Evolutionary conservation across 73 alveolate species (phyloP).

Genomic region (Paramecium biaurelia): DNA sequence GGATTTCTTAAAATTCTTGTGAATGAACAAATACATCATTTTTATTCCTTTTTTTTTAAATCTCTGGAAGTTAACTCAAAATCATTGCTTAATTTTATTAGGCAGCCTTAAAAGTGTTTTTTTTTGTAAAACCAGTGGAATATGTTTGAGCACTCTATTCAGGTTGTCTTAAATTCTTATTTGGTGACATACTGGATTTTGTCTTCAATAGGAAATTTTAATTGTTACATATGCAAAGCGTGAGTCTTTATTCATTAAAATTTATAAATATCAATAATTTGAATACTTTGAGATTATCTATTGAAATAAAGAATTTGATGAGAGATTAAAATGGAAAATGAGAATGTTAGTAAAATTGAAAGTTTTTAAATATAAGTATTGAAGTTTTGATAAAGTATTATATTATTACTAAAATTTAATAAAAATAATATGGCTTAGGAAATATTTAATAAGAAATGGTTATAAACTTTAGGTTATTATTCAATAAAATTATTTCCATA

Average conservation of each 20-base stretch:
- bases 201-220: background rate
- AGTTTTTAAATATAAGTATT: background rate
- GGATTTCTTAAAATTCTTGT: constrained; percentile 46
- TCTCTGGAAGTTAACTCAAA: background rate
- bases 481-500: background rate
- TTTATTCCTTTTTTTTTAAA: background rate
- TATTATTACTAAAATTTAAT: background rate
- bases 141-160: background rate
- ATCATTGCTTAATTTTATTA: background rate
- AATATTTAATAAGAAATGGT: background rate
- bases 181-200: background rate
- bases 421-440: background rate
- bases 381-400: background rate
- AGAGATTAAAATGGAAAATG: background rate
- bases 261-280: background rate
- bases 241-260: constrained; percentile 15
- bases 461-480: background rate
- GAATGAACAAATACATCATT: background rate
- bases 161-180: background rate
- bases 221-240: constrained; percentile 35
- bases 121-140: constrained; percentile 11
- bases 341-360: background rate
- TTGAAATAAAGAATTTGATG: background rate
- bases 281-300: background rate
- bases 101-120: background rate